These are phyloP conservation scores for Podaxis mareebaensis DNA, from an alignment of 768 basidiomycete species.

Conservation along the genomic window DNA sequence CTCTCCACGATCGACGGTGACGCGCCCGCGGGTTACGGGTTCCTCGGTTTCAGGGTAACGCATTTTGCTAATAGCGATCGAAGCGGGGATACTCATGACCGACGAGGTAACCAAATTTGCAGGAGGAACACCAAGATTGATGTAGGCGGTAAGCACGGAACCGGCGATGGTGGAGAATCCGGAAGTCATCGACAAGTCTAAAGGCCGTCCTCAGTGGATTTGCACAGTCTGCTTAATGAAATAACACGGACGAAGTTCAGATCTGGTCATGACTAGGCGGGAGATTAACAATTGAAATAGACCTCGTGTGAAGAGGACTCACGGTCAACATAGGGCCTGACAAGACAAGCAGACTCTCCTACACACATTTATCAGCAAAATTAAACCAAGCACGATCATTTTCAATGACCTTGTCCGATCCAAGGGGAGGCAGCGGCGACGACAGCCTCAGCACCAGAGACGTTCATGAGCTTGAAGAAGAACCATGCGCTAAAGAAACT, in stretches of 20 bases:
- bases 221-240: not conserved
- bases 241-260: slow-evolving; percentile 63
- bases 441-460: slow-evolving; percentile 94
- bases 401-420: slow-evolving; percentile 73
- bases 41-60: slow-evolving; percentile 83
- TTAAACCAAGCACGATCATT: not conserved
- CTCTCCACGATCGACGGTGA: slow-evolving; percentile 80
- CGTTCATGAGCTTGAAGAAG: slow-evolving; percentile 89
- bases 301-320: slow-evolving; percentile 20
- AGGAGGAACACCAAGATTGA: slow-evolving; percentile 73
- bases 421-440: slow-evolving; percentile 93
- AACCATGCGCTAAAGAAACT: slow-evolving; percentile 69
- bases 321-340: slow-evolving; percentile 78
- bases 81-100: slow-evolving; percentile 94
- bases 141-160: slow-evolving; percentile 85
- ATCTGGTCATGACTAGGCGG: slow-evolving; percentile 67
- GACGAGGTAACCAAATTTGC: slow-evolving; percentile 85
- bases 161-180: slow-evolving; percentile 95
- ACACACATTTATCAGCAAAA: not conserved
- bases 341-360: slow-evolving; percentile 81
- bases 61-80: slow-evolving; percentile 89
- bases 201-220: not conserved
- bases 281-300: not conserved
- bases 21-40: slow-evolving; percentile 80
- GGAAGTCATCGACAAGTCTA: slow-evolving; percentile 82